Evolutionary conservation across 2,329 filamentous ascomycete genomes (phyloP).

Genomic region (Canariomyces notabilis): DNA sequence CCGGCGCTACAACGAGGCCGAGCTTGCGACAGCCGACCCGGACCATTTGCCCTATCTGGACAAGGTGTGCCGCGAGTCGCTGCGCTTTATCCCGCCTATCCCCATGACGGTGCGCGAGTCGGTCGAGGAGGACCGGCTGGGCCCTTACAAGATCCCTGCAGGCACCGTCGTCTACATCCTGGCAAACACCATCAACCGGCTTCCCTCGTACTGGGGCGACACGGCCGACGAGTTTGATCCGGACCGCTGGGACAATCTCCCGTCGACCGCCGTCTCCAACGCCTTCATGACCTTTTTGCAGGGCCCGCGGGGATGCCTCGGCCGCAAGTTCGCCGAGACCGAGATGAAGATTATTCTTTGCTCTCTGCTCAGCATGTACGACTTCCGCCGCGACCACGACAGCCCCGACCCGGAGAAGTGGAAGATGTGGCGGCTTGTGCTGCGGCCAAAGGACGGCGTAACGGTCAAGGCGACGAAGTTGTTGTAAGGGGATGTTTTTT

Average conservation of each 20-base stretch:
- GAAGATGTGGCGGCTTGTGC: slow-evolving; percentile 45
- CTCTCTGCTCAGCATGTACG: slow-evolving; percentile 30
- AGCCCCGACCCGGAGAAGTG: slow-evolving; percentile 39
- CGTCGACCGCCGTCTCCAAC: slow-evolving; percentile 17
- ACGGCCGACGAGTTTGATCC: slow-evolving; percentile 21
- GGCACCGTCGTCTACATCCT: slow-evolving; percentile 41
- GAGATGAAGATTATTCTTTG: slow-evolving; percentile 32
- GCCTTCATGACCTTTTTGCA: slow-evolving; percentile 24
- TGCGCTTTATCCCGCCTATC: slow-evolving; percentile 42
- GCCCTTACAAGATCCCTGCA: slow-evolving; percentile 36
- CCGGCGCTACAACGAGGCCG: slow-evolving; percentile 28
- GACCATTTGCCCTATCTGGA: slow-evolving; percentile 41
- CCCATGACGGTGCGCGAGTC: slow-evolving; percentile 42
- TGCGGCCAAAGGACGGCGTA: slow-evolving; percentile 41
- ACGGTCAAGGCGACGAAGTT: slow-evolving; percentile 32
- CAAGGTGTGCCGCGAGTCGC: slow-evolving; percentile 42
- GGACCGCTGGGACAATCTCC: slow-evolving; percentile 21
- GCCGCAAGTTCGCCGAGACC: slow-evolving; percentile 24
- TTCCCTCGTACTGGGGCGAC: slow-evolving; percentile 21
- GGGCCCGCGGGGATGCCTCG: slow-evolving; percentile 21
- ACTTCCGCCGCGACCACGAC: slow-evolving; percentile 32
- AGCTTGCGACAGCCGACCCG: slow-evolving; percentile 31
- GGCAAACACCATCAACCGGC: slow-evolving; percentile 30
- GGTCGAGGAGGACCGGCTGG: slow-evolving; percentile 35
- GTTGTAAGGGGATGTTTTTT: background rate